Percentiles rank a stretch among this genome's conserved stretches.
phyloP scores from a whole-genome alignment of 768 basidiomycete species.

The Pulveroboletus sp. region DNA sequence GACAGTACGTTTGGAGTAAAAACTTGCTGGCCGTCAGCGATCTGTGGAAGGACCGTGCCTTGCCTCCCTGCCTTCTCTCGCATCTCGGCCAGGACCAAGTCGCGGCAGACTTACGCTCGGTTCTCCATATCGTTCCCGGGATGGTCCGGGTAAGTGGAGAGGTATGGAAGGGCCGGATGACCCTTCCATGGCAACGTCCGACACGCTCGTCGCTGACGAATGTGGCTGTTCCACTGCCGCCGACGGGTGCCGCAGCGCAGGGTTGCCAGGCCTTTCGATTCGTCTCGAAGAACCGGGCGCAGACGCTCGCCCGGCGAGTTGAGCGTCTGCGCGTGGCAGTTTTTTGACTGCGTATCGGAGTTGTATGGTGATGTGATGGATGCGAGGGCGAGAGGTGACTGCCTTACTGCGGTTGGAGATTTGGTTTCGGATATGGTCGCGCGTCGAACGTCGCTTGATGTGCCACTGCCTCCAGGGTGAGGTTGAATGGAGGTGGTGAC shows the following conservation, averaged over 20 bases:
- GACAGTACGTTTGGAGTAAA: neutral
- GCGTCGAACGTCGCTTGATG: conserved; percentile 25
- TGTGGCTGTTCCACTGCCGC: conserved; percentile 27
- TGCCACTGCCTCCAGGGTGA: conserved; percentile 7
- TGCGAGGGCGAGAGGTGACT: conserved; percentile 37
- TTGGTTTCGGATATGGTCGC: conserved; percentile 28
- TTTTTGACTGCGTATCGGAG: conserved; percentile 55
- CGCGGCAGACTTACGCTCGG: conserved; percentile 23
- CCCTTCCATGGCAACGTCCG: conserved; percentile 31
- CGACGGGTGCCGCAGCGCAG: conserved; percentile 37
- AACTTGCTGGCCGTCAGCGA: conserved; percentile 17
- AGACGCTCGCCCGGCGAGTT: conserved; percentile 69
- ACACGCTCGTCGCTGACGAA: conserved; percentile 15
- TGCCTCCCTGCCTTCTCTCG: conserved; percentile 28
- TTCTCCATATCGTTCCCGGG: conserved; percentile 35
- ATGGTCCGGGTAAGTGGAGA: conserved; percentile 30
- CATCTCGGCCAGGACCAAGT: conserved; percentile 32
- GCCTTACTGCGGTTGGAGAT: conserved; percentile 31
- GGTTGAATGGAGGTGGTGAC: conserved; percentile 18
- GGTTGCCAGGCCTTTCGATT: conserved; percentile 31
- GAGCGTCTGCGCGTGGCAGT: conserved; percentile 75
- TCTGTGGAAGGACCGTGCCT: conserved; percentile 28
- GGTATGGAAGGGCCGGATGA: conserved; percentile 26
- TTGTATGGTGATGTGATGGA: conserved; percentile 41
- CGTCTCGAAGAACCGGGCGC: conserved; percentile 47